These are phyloP conservation scores for Pseudocercospora fijiensis DNA, from an alignment of 2,329 filamentous ascomycete genomes.

Conservation along the genomic window DNA sequence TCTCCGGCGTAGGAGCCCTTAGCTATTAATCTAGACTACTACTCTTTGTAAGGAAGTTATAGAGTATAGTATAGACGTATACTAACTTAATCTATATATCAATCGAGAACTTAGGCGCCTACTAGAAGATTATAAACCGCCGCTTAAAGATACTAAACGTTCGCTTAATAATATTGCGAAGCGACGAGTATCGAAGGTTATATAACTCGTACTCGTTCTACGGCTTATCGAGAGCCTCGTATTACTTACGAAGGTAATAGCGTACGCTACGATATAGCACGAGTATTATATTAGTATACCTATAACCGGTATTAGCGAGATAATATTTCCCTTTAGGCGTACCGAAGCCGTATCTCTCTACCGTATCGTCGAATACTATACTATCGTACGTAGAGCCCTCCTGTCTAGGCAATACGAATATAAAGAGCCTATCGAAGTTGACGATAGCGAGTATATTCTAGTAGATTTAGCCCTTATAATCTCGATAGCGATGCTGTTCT, in stretches of 20 bases:
- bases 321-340: no score
- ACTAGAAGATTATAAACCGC: background rate
- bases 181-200: no score
- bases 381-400: background rate
- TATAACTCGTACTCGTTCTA: no score
- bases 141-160: background rate
- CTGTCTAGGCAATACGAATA: background rate
- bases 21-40: background rate
- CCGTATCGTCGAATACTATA: background rate
- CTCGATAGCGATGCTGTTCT: background rate
- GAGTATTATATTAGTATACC: background rate
- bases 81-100: background rate
- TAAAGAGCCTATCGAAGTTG: background rate
- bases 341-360: background rate
- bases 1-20: background rate
- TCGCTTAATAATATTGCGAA: no score
- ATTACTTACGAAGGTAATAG: background rate
- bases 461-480: background rate
- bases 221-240: no score
- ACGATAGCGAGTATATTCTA: background rate
- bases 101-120: background rate
- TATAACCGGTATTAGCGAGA: background rate
- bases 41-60: background rate
- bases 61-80: background rate
- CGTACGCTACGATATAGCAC: background rate